Base-by-base conservation (phyloP, 352 stramenopile genomes). In the Peronospora belbahrii region DNA sequence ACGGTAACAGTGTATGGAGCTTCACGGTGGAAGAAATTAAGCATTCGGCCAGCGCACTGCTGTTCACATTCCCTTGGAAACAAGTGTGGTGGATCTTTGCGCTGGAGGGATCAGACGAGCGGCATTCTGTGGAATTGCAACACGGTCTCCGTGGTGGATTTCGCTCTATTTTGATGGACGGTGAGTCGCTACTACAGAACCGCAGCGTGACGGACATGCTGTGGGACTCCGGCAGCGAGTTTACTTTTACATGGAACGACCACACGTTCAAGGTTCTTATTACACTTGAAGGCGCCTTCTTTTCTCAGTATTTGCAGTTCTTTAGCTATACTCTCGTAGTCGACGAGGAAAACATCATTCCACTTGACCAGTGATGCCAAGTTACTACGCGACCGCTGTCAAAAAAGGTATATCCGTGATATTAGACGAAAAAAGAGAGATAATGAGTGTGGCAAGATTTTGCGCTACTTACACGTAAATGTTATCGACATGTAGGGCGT, bases 1-100 rank as follows among this genome's bases (percentile, higher is more conserved):
- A 80, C 25, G 74, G 71, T 6, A 56, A 59, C 6, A 68, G 59
- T 2, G 62, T 70, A 40, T 85, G 74, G 69, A 74, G 76, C 24
- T 83, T 73, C 23, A 81, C 62, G 15, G 48, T 91, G 23, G 80
- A 91, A 43, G 80, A 91, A 59, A 91, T 91, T 53, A 91, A 91
- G 51, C 80, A 91, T 42, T 47, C 74, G 1, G 76, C 76, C 15
- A 88, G 76, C 20, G 74, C 80, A 13, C 50, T 91, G 11, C 39
- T 91, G 38, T 86, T 88, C 45, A 91, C 80, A 24, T 91, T 91
- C 45, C 80, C 80, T 33, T 91, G 80, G 80, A 91, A 91, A 46
- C 80, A 91, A 44, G 59, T 88, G 30, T 91, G 80, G 80, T 91
- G 80, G 80, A 75, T 88, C 40, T 79, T 91, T 32, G 69, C 79